Base-by-base conservation (phyloP, 345 rosid genomes). In the Garcia nutans region DNA sequence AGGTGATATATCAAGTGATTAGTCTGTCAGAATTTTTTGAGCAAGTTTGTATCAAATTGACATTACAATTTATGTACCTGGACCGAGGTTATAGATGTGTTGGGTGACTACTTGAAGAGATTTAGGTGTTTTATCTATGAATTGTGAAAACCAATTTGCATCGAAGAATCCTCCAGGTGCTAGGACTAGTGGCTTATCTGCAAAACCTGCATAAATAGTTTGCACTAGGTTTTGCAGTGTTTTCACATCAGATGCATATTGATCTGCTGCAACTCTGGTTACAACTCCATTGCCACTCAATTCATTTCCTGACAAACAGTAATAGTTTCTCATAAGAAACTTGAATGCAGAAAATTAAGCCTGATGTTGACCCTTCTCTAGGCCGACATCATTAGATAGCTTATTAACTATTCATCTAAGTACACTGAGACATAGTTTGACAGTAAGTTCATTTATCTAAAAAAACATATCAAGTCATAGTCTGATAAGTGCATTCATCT, bases 81-180 rank as follows among this genome's bases (percentile, higher is more conserved):
- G 79, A 5, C 93, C 91, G 23, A 89, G 88, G 74, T 85, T 86
- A 73, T 89, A 89, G 52, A 89, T 84, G 75, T 89, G 93, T 10
- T 88, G 89, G 20, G 85, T 88, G 74, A 83, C 85, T 5, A 76
- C 91, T 71, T 89, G 80, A 41, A 85, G 76, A 62, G 75, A 73
- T 23, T 73, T 61, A 5, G 79, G 56, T 26, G 88, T 68, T 78
- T 54, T 81, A 12, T 68, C 41, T 31, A 84, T 74, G 68, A 81
- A 84, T 59, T 81, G 71, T 54, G 70, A 23, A 71, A 81, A 81
- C 91, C 91, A 88, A 3, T 74, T 70, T 50, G 77, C 84, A 31
- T 83, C 82, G 11, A 84, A 84, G 82, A 86, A 88, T 41, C 91
- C 91, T 22, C 86, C 91, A 0, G 91, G 91, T 71, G 84, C 86